Base-by-base conservation (phyloP, 345 rosid species). In the Citrus mangshanensis region DNA sequence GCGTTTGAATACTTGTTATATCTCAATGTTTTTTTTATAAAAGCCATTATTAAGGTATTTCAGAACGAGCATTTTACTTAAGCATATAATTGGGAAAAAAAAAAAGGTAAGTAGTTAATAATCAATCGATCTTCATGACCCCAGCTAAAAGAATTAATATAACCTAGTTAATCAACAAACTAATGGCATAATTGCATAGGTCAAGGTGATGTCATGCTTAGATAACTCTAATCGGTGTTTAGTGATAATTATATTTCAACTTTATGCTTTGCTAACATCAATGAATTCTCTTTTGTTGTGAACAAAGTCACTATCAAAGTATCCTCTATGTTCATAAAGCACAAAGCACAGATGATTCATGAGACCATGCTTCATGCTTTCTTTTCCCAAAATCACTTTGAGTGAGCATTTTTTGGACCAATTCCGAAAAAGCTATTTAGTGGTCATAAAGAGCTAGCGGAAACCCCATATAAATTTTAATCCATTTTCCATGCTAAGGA, bases 281-380 rank as follows among this genome's bases (percentile, higher is more conserved):
- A 77, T 67, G 70, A 59, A 46, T 49, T 68, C 67, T 35, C 49
- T 21, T 66, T 35, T 35, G n/a, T 37, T 27, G n/a, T 24, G 3
- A 59, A 66, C 69, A 65, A 34, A 37, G 70, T 81, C 84, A 37
- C 72, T 54, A 25, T 84, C 82, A 78, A 68, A 34, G 63, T 61
- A n/a, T 51, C 22, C 27, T 30, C 40, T 12, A 25, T 62, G 63
- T 18, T 32, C 16, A 46, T 68, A 80, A 80, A 74, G 69, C 61
- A 68, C 27, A 74, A 68, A 73, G 76, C 82, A 66, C 24, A 40
- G 32, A 21, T 61, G 68, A 77, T 68, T 56, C 82, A 24, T 22
- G 8, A 58, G 51, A 69, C 7, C 70, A 67, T 7, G 19, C 35
- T 56, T 59, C 70, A 59, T 7, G 19, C 35, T 65, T 59, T 72